Percentiles rank a stretch among this genome's conserved stretches.
Conservation (phyloP, 257 asterid genomes). For the Nyctanthes arbortristis region DNA sequence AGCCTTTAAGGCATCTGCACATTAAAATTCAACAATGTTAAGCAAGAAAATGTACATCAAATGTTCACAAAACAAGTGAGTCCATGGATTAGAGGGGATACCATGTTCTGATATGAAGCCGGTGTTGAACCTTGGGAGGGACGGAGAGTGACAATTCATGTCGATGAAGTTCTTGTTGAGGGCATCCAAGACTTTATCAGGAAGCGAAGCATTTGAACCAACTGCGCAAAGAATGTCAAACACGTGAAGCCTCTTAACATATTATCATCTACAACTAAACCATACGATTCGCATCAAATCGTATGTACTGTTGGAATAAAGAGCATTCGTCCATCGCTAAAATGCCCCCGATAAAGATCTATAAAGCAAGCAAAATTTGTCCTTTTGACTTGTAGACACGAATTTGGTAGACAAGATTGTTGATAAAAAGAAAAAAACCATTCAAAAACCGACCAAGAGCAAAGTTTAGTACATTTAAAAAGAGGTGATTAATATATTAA, state of each 20-base stretch:
- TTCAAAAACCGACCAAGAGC: background rate
- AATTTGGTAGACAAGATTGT: slow-evolving; percentile 5
- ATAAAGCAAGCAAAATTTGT: slow-evolving; percentile 11
- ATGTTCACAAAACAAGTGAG: background rate
- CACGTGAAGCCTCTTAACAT: background rate
- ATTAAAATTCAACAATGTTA: background rate
- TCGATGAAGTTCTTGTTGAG: slow-evolving; percentile 1
- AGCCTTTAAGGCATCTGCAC: slow-evolving; percentile 45
- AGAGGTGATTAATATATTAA: background rate
- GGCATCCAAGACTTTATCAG: slow-evolving; percentile 27
- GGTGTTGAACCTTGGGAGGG: slow-evolving; percentile 21
- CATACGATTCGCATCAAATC: background rate
- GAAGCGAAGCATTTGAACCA: slow-evolving; percentile 28
- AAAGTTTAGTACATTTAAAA: background rate
- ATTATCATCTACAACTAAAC: background rate
- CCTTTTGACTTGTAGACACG: slow-evolving; percentile 16
- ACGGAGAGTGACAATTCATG: slow-evolving; percentile 18
- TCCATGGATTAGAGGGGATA: background rate
- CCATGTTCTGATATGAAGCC: slow-evolving; percentile 41
- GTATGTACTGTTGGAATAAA: slow-evolving; percentile 5
- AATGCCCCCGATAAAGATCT: slow-evolving; percentile 21
- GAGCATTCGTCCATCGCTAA: background rate
- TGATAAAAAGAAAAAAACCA: slow-evolving; percentile 7
- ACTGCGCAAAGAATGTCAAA: slow-evolving; percentile 26
- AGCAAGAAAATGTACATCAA: background rate